phyloP scores from a whole-genome alignment of 208 protist species.

The Wallacemonas sp. region DNA sequence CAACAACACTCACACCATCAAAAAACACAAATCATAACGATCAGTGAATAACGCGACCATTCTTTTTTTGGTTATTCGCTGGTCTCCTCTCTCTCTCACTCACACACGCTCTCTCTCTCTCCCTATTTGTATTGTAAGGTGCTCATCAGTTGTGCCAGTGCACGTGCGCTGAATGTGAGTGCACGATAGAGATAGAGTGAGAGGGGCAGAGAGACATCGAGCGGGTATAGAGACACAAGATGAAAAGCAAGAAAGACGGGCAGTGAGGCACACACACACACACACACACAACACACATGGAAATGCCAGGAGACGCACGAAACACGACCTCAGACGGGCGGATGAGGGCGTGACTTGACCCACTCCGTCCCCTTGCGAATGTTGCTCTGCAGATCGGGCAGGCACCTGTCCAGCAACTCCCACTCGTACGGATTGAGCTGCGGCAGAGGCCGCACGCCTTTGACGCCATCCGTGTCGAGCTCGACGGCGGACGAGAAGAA shows the following conservation, averaged over 20 bases:
- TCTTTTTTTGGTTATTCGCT: not conserved
- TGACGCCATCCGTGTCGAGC: constrained; percentile 78
- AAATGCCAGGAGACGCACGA: not conserved
- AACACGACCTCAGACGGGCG: not conserved
- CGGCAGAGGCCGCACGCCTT: constrained; percentile 57
- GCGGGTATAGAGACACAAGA: too few relatives aligned
- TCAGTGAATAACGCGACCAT: too few relatives aligned
- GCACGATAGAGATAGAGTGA: too few relatives aligned
- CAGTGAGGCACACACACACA: not conserved
- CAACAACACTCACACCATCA: too few relatives aligned
- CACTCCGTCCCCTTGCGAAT: constrained; percentile 88
- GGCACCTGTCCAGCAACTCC: constrained; percentile 72
- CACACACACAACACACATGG: constrained; percentile 5
- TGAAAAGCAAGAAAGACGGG: constrained; percentile 14
- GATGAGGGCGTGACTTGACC: constrained; percentile 12
- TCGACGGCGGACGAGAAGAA: constrained; percentile 84
- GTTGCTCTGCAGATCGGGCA: constrained; percentile 85
- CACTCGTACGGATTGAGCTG: constrained; percentile 61
- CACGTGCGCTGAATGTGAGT: too few relatives aligned
- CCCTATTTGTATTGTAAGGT: not conserved
- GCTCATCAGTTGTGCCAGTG: not conserved
- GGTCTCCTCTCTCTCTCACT: not conserved
- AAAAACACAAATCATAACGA: too few relatives aligned
- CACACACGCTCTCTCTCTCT: not conserved
- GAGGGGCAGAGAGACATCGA: too few relatives aligned